Conservation (phyloP, 192 early-diverging fungal genomes). For the Rhizoclosmatium globosum region DNA sequence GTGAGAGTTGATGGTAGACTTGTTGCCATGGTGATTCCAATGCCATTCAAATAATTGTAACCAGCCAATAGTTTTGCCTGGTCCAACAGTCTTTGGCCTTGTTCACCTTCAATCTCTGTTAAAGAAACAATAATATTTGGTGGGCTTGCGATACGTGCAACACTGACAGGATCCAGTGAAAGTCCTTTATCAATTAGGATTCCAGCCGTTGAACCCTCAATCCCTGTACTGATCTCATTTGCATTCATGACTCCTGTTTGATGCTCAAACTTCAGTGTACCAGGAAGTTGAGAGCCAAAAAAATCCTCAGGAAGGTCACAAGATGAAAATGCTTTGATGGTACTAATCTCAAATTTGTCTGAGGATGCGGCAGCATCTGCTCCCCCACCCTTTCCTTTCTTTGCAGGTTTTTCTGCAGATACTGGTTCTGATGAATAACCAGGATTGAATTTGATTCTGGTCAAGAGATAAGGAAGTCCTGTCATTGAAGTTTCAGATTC, state of each 20-base stretch:
- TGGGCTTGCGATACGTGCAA: background rate
- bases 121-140: slow-evolving; percentile 6
- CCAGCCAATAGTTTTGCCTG: slow-evolving; percentile 11
- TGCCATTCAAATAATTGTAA: slow-evolving; percentile 10
- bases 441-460: background rate
- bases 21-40: background rate
- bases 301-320: background rate
- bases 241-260: background rate
- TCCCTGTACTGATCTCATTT: background rate
- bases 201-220: background rate
- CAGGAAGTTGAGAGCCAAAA: background rate
- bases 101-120: background rate
- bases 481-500: background rate
- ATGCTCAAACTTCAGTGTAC: background rate
- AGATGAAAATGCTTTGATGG: background rate
- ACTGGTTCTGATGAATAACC: background rate
- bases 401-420: background rate
- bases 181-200: background rate
- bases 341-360: background rate
- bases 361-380: background rate
- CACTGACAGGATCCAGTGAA: background rate
- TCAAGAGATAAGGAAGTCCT: slow-evolving; percentile 18
- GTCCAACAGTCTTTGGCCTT: background rate
- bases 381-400: background rate
- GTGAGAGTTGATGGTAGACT: background rate